A percentile compares a stretch with the other conserved stretches of the same genome.
These are phyloP conservation scores for Pseudotsuga menziesii DNA, from an alignment of 75 land plant species.

Conservation along the genomic window DNA sequence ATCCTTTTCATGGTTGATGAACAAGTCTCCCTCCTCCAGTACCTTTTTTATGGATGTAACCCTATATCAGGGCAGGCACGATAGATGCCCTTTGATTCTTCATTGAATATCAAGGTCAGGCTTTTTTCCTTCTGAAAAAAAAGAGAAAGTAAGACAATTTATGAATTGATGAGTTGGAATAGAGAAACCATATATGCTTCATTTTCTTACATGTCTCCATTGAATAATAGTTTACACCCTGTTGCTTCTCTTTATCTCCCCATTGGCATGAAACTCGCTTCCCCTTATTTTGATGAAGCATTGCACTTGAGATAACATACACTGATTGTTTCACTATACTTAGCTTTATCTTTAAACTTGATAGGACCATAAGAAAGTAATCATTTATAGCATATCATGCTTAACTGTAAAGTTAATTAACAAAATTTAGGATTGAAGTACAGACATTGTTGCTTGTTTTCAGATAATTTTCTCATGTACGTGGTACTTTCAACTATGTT, in stretches of 20 bases:
- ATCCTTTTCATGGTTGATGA: no score
- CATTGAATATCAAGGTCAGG: no score
- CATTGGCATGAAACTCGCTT: not conserved
- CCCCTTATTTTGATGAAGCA: not conserved
- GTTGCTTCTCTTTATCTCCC: not conserved
- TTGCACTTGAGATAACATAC: no score
- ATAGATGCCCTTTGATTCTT: no score
- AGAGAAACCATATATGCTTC: no score
- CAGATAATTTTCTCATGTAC: not conserved
- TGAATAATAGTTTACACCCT: not conserved
- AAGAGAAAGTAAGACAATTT: no score
- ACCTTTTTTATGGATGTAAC: no score
- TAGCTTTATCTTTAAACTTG: not conserved
- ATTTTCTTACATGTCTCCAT: not conserved
- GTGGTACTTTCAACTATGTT: not conserved
- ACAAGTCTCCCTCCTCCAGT: no score
- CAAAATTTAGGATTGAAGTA: not conserved
- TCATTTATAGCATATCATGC: not conserved
- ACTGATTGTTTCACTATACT: not conserved
- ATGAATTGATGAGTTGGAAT: no score
- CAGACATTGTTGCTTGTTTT: constrained; percentile 7
- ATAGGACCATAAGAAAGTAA: not conserved
- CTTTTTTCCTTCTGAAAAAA: no score
- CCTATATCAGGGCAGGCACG: no score
- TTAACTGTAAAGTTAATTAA: not conserved